These are phyloP conservation scores for Penicillium malachiteum DNA, from an alignment of 495 filamentous ascomycete species.

Conservation along the genomic window DNA sequence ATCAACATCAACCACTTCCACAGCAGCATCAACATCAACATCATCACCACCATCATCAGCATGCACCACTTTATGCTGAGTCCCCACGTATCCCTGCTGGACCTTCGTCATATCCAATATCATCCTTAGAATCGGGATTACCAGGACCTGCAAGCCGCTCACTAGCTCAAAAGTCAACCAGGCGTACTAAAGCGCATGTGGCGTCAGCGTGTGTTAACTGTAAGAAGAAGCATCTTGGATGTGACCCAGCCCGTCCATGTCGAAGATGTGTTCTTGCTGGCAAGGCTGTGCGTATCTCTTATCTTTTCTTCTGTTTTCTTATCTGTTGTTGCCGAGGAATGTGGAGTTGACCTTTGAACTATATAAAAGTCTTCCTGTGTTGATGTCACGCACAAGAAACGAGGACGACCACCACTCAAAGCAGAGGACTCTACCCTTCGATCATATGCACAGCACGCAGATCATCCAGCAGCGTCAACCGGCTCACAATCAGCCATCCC, in stretches of 20 bases:
- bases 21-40: no score
- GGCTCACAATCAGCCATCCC: constrained; percentile 28
- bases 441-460: constrained; percentile 35
- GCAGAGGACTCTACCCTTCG: constrained; percentile 63
- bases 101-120: constrained; percentile 29
- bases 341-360: neutral
- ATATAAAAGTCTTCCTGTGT: constrained; percentile 71
- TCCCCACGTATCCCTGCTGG: constrained; percentile 27
- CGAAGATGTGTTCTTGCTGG: constrained; percentile 60
- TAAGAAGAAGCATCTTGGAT: constrained; percentile 90
- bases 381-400: constrained; percentile 95
- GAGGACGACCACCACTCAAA: constrained; percentile 85
- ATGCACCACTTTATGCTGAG: constrained; percentile 28
- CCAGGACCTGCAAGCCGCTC: constrained; percentile 28
- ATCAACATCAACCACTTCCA: no score
- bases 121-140: constrained; percentile 23
- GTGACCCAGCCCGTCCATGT: constrained; percentile 66
- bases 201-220: constrained; percentile 96
- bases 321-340: neutral
- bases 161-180: constrained; percentile 60
- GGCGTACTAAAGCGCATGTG: constrained; percentile 92
- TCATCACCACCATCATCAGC: neutral
- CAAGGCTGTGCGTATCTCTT: constrained; percentile 54
- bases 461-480: constrained; percentile 23
- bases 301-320: neutral